phyloP scores from a whole-genome alignment of 179 eudicot species.

The Silene noctiflora region DNA sequence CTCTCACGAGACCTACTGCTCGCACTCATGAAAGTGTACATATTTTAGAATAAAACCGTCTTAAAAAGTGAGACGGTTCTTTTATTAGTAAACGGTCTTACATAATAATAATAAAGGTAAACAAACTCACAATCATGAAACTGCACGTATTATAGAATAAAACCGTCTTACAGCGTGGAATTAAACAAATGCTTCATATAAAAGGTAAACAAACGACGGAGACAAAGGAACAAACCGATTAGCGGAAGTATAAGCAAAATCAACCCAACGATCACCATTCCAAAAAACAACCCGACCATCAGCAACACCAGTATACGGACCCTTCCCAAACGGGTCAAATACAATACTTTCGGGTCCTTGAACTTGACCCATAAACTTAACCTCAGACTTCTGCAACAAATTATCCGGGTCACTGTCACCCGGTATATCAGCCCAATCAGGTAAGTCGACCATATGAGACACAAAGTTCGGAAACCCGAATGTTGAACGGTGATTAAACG shows the following conservation, averaged over 20 bases:
- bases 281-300: slow-evolving; percentile 87
- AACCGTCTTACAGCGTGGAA: no score
- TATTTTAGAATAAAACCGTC: no score
- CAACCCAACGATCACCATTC: slow-evolving; percentile 68
- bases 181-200: no score
- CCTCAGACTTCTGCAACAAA: slow-evolving; percentile 65
- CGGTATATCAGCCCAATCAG: slow-evolving; percentile 57
- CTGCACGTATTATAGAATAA: no score
- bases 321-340: slow-evolving; percentile 73
- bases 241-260: slow-evolving; percentile 81
- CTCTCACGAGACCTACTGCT: no score
- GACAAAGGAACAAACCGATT: slow-evolving; percentile 50
- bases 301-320: slow-evolving; percentile 88
- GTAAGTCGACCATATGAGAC: slow-evolving; percentile 36
- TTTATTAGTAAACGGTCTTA: no score
- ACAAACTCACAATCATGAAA: neutral
- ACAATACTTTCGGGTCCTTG: slow-evolving; percentile 92
- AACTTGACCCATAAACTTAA: slow-evolving; percentile 62
- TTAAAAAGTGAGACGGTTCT: no score
- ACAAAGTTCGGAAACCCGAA: slow-evolving; percentile 37
- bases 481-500: slow-evolving; percentile 64
- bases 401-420: slow-evolving; percentile 40
- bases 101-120: neutral
- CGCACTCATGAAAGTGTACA: no score
- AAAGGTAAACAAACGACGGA: neutral